phyloP scores from a whole-genome alignment of 139 green algal species.

The Chlamydomonas sphaeroides region DNA sequence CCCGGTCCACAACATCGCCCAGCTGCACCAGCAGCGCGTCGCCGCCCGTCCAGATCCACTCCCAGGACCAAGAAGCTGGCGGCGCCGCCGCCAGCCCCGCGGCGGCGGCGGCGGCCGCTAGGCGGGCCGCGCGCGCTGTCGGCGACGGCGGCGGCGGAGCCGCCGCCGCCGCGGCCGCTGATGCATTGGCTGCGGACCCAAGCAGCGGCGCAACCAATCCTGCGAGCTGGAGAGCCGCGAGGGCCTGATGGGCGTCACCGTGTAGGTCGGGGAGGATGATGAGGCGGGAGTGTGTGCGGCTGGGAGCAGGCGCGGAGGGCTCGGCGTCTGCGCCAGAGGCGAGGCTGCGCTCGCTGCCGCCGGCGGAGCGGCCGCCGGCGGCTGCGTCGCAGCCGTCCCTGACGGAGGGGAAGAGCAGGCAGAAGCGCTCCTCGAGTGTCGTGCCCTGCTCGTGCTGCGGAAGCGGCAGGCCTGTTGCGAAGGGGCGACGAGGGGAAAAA shows the following conservation, averaged over 20 bases:
- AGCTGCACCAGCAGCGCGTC: slow-evolving; percentile 41
- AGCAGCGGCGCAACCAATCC: background rate
- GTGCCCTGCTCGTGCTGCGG: background rate
- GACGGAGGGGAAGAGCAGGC: background rate
- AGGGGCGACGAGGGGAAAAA: too few relatives aligned
- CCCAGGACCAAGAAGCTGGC: background rate
- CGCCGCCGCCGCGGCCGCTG: background rate
- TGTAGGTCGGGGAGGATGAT: slow-evolving; percentile 30
- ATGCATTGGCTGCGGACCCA: background rate
- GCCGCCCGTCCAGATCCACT: slow-evolving; percentile 25
- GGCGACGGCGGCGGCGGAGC: background rate
- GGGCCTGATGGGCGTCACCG: slow-evolving; percentile 1
- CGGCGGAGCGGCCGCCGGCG: too few relatives aligned
- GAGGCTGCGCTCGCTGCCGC: too few relatives aligned
- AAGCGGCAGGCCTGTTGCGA: background rate
- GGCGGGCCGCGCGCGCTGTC: too few relatives aligned
- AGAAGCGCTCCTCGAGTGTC: background rate
- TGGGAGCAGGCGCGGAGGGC: too few relatives aligned
- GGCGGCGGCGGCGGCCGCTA: background rate
- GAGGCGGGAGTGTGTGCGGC: background rate
- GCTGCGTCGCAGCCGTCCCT: background rate
- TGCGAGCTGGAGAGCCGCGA: background rate
- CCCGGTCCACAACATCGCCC: slow-evolving; percentile 54
- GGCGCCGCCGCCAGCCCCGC: background rate
- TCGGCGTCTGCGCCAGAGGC: too few relatives aligned